These are phyloP conservation scores for Cornus kousa DNA, from an alignment of 148 eudicot genomes.

Conservation along the genomic window DNA sequence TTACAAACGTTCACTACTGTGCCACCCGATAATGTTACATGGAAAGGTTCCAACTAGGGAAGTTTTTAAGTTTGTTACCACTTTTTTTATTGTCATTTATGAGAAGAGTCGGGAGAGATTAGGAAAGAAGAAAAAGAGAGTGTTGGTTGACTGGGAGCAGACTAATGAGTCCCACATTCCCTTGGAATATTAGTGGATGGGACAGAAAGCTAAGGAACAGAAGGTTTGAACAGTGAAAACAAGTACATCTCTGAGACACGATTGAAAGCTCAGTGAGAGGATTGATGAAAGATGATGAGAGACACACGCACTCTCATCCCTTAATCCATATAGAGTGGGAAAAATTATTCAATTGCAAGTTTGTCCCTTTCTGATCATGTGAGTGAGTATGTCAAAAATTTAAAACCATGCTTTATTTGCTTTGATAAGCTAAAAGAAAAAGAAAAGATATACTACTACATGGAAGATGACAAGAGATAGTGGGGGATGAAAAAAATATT, in stretches of 20 bases:
- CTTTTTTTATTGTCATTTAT: constrained; percentile 6
- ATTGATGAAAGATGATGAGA: constrained; percentile 25
- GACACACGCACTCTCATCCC: neutral
- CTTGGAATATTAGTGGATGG: constrained; percentile 39
- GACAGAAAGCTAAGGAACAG: constrained; percentile 64
- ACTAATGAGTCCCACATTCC: constrained; percentile 22
- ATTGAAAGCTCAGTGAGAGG: constrained; percentile 30
- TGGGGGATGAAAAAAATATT: neutral
- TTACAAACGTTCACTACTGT: too few species aligned
- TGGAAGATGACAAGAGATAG: neutral
- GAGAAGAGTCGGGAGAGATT: constrained; percentile 17
- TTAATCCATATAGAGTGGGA: constrained; percentile 10
- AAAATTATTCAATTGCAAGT: constrained; percentile 8
- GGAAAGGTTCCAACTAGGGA: too few species aligned
- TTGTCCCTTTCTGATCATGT: neutral
- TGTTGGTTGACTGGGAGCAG: constrained; percentile 26
- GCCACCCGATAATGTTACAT: too few species aligned
- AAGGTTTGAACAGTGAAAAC: constrained; percentile 39
- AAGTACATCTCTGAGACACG: constrained; percentile 30
- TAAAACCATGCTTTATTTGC: neutral
- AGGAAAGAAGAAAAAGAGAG: neutral
- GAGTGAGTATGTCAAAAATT: neutral
- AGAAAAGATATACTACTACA: neutral
- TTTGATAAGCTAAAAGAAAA: neutral
- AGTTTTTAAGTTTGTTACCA: neutral